phyloP scores from a whole-genome alignment of 257 asterid species.

The Capsicum chinense region DNA sequence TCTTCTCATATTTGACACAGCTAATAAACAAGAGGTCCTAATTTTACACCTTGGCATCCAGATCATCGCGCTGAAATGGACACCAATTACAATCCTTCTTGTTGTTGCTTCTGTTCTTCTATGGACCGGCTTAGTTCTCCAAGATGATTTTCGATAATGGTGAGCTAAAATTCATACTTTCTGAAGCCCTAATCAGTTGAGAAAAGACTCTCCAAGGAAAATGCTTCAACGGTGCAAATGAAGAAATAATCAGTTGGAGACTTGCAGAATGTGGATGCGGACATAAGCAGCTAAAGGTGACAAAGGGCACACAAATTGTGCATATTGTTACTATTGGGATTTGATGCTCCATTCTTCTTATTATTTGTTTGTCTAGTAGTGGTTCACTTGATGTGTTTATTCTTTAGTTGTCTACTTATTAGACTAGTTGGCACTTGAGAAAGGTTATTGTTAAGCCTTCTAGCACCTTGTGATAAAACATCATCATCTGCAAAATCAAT shows the following conservation, averaged over 20 bases:
- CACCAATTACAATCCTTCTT: slow-evolving; percentile 49
- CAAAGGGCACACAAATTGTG: background rate
- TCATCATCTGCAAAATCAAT: background rate
- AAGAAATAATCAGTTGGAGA: background rate
- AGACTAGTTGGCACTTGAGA: background rate
- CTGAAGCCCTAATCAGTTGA: background rate
- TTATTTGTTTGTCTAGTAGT: background rate
- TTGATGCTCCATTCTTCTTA: background rate
- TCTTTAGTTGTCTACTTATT: background rate
- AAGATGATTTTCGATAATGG: slow-evolving; percentile 35
- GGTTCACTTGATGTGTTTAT: background rate
- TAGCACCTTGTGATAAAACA: too few species aligned
- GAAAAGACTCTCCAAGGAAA: background rate
- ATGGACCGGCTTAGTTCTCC: slow-evolving; percentile 42
- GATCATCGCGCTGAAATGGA: slow-evolving; percentile 67
- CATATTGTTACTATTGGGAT: background rate
- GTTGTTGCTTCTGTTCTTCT: slow-evolving; percentile 49
- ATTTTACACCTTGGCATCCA: slow-evolving; percentile 20
- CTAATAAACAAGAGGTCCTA: background rate
- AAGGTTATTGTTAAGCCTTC: background rate
- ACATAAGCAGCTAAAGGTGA: background rate
- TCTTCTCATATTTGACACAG: background rate
- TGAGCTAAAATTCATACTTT: background rate
- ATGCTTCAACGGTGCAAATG: background rate
- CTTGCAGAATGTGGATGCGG: background rate